phyloP scores from a whole-genome alignment of 1,139 yeast species.

The Martiniozyma asiatica region DNA sequence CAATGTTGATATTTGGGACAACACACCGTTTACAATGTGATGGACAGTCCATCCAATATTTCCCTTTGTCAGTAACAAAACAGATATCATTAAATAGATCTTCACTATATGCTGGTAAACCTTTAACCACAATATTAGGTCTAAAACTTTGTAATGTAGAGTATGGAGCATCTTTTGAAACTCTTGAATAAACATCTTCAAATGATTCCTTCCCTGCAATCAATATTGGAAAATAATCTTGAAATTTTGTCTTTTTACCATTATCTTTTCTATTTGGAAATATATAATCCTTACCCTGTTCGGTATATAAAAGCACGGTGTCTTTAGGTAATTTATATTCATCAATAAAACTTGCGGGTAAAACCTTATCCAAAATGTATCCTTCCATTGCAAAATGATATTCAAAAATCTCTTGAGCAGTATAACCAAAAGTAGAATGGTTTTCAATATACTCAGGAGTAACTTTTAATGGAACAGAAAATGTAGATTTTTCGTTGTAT shows the following conservation, averaged over 20 bases:
- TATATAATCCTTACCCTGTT: constrained; percentile 24
- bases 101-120: constrained; percentile 25
- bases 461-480: constrained; percentile 21
- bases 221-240: constrained; percentile 33
- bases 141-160: constrained; percentile 21
- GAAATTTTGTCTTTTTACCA: constrained; percentile 24
- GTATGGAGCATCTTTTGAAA: constrained; percentile 11
- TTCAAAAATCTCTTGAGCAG: constrained; percentile 5
- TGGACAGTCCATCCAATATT: constrained; percentile 10
- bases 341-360: constrained; percentile 15
- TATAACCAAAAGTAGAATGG: constrained; percentile 7
- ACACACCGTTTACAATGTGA: constrained; percentile 27
- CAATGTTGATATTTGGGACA: constrained; percentile 27
- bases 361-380: constrained; percentile 9
- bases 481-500: constrained; percentile 13
- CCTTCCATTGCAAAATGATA: constrained; percentile 12
- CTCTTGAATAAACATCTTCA: constrained; percentile 20
- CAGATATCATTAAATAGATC: constrained; percentile 27
- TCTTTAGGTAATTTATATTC: constrained; percentile 15
- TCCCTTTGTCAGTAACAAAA: constrained; percentile 14
- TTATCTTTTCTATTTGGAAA: constrained; percentile 12
- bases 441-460: constrained; percentile 17
- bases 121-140: constrained; percentile 27
- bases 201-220: constrained; percentile 25
- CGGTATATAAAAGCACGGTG: constrained; percentile 23